These are phyloP conservation scores for Ganoderma lingzhi DNA, from an alignment of 1,284 basidiomycete species.

Conservation along the genomic window DNA sequence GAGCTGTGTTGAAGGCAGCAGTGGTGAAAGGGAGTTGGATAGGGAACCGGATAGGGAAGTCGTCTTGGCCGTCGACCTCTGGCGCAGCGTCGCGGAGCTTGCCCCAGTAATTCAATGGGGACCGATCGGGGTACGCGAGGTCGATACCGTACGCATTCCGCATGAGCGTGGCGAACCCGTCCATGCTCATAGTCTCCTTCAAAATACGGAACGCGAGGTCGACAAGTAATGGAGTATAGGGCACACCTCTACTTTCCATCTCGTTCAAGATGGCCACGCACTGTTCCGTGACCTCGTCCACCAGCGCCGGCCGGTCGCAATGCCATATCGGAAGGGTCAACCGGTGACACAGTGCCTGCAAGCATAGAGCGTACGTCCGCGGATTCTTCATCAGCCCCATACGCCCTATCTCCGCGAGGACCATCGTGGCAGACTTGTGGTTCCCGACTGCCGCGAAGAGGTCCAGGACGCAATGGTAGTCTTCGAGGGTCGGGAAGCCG, in stretches of 20 bases:
- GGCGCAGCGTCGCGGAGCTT: conserved; percentile 25
- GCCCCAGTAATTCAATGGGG: conserved; percentile 54
- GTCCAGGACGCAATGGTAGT: conserved; percentile 76
- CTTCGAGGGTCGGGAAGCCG: conserved; percentile 58
- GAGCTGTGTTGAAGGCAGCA: conserved; percentile 70
- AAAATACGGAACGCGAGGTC: conserved; percentile 73
- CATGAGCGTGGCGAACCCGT: conserved; percentile 64
- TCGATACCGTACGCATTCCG: conserved; percentile 77
- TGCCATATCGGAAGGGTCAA: conserved; percentile 62
- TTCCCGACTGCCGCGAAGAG: conserved; percentile 80
- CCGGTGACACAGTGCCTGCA: conserved; percentile 74
- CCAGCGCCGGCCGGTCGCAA: conserved; percentile 42
- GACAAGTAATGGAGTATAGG: conserved; percentile 63
- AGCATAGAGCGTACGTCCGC: conserved; percentile 66
- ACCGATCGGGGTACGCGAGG: conserved; percentile 71
- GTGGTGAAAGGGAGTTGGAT: conserved; percentile 64
- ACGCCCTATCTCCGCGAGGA: conserved; percentile 65
- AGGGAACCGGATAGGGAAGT: conserved; percentile 35
- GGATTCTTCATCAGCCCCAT: conserved; percentile 53
- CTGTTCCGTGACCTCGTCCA: conserved; percentile 52
- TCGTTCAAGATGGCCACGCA: conserved; percentile 61
- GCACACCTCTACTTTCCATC: conserved; percentile 58
- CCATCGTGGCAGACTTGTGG: conserved; percentile 59
- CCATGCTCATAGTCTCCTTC: conserved; percentile 64
- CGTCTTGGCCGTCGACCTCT: conserved; percentile 23